phyloP scores from a whole-genome alignment of 441 rosid genomes.

The Sinapis alba region DNA sequence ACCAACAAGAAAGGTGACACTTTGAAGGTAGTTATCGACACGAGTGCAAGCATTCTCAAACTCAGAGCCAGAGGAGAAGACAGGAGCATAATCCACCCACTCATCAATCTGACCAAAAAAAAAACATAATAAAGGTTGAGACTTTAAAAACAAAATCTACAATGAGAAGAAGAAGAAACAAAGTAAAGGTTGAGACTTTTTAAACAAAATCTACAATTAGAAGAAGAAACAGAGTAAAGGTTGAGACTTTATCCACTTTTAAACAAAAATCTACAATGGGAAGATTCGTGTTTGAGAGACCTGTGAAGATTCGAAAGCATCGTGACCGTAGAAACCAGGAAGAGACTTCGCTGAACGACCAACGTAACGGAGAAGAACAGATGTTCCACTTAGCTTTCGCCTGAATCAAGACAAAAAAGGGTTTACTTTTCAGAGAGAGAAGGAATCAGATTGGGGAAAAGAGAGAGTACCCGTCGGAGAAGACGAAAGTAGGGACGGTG shows the following conservation, averaged over 20 bases:
- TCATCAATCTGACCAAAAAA: slow-evolving; percentile 64
- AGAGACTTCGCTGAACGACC: slow-evolving; percentile 53
- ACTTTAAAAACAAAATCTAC: neutral
- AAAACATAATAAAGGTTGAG: neutral
- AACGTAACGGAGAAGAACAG: slow-evolving; percentile 64
- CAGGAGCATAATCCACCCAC: slow-evolving; percentile 74
- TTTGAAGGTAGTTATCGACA: slow-evolving; percentile 55
- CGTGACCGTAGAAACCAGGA: slow-evolving; percentile 59
- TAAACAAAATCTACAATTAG: no score
- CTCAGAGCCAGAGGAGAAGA: slow-evolving; percentile 76
- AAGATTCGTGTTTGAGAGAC: slow-evolving; percentile 33
- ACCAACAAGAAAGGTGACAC: slow-evolving; percentile 65
- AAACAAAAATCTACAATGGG: neutral
- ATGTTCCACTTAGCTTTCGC: slow-evolving; percentile 54
- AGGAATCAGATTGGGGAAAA: neutral
- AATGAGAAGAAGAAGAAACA: no score
- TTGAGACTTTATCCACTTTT: neutral
- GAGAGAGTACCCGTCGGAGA: slow-evolving; percentile 57
- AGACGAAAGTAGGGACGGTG: slow-evolving; percentile 45
- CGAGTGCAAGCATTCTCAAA: slow-evolving; percentile 77
- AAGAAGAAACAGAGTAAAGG: neutral
- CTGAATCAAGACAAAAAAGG: slow-evolving; percentile 34
- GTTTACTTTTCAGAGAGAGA: neutral
- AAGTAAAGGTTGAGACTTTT: no score
- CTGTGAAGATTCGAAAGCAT: slow-evolving; percentile 59